phyloP scores from a whole-genome alignment of 140 eudicot species.

The Oenanthe javanica region DNA sequence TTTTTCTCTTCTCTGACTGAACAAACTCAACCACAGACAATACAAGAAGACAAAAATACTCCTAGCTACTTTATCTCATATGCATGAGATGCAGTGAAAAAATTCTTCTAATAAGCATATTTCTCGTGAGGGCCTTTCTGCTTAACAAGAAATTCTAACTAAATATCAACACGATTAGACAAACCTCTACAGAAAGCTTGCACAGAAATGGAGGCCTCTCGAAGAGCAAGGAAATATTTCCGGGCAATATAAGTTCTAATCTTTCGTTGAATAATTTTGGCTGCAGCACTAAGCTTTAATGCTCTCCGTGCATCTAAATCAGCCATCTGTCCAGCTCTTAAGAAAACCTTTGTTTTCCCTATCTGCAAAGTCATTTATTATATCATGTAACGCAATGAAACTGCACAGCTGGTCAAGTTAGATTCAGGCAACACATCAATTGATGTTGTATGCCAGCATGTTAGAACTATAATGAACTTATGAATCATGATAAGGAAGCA shows the following conservation, averaged over 20 bases:
- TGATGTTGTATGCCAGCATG: not conserved
- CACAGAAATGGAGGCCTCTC: slow-evolving; percentile 52
- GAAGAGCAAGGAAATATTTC: slow-evolving; percentile 53
- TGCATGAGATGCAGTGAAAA: not conserved
- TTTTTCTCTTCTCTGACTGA: not conserved
- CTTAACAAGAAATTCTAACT: not conserved
- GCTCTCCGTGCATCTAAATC: slow-evolving; percentile 88
- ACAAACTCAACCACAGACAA: not conserved
- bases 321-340: slow-evolving; percentile 99
- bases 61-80: not conserved
- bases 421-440: slow-evolving; percentile 1
- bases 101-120: not conserved
- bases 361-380: slow-evolving; percentile 40
- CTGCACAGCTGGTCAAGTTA: slow-evolving; percentile 9
- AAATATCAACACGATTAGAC: not conserved
- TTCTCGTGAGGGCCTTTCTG: not conserved
- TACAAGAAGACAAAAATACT: not conserved
- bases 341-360: slow-evolving; percentile 87
- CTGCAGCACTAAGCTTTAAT: slow-evolving; percentile 63
- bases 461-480: not conserved
- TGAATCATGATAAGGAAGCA: slow-evolving; percentile 1
- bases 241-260: slow-evolving; percentile 63
- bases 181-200: slow-evolving; percentile 84
- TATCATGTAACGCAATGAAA: slow-evolving; percentile 2
- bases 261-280: slow-evolving; percentile 66